Base-by-base conservation (phyloP, 805 yeast genomes). In the Metschnikowia dekortorum region DNA sequence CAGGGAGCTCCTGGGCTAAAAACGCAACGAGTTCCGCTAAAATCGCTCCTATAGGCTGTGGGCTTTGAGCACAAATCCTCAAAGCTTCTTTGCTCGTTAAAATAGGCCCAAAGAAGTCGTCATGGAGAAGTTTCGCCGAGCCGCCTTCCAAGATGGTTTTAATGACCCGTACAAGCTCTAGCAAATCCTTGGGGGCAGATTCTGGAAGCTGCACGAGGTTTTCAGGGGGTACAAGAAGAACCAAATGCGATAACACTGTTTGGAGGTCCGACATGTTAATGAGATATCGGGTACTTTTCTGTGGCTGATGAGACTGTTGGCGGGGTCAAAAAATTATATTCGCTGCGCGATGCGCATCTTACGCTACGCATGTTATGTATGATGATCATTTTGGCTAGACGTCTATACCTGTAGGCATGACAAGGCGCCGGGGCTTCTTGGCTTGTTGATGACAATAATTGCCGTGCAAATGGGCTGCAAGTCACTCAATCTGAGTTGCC, bases 61-160 rank as follows among this genome's bases (percentile, higher is more conserved):
- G 16, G 44, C 54, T 69, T 39, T 54, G 42, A 7, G 47, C 29
- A 28, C 67, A 57, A 8, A 61, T 52, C 3, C 33, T 29, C 14
- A 48, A 43, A 2, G 63, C 49, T 6, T 44, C 47, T 1, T 51
- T 55, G 4, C 55, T 52, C 36, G 61, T 58, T 14, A 68, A 30
- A 2, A 62, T 44, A 4, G 51, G 35, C 30, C 54, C 55, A 35
- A 61, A 61, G 13, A 59, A 61, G 33, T 52, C 54, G n/a, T 56
- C 60, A n/a, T 38, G 44, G 10, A 70, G 46, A 8, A 70, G 46
- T 22, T 59, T 57, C 7, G 60, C 39, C 8, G 70, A 57, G 44
- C 61, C 53, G 11, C 75, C 75, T 18, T 56, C 36, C 44, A 53
- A 49, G 16, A 53, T 49, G 26, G 46, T 7, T 9, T 13, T 13